Conservation (phyloP, 805 yeast genomes). For the Diddensiella santjacobensis region DNA sequence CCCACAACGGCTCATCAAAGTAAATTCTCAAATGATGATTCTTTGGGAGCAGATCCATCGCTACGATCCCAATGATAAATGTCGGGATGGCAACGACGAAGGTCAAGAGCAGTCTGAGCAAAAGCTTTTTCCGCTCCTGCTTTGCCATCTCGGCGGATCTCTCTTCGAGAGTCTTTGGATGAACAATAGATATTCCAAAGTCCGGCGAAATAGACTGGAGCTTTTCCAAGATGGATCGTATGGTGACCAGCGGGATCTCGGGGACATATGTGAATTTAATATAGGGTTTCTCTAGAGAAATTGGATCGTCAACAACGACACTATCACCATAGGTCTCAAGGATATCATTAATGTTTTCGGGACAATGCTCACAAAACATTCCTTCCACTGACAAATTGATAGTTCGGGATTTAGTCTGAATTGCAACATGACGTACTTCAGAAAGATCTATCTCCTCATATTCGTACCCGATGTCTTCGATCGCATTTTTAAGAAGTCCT, state of each 20-base stretch:
- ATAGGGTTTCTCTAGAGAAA: conserved; percentile 52
- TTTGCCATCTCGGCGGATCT: conserved; percentile 49
- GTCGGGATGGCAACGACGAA: conserved; percentile 61
- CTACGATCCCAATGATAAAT: conserved; percentile 63
- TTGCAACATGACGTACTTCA: conserved; percentile 46
- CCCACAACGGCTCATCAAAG: conserved; percentile 61
- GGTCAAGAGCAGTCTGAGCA: conserved; percentile 46
- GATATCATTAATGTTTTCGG: conserved; percentile 48
- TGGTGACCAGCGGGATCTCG: conserved; percentile 47
- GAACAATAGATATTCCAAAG: conserved; percentile 52
- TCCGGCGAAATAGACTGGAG: conserved; percentile 43
- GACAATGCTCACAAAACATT: conserved; percentile 71
- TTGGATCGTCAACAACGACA: conserved; percentile 48
- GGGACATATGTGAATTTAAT: conserved; percentile 67
- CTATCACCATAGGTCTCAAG: conserved; percentile 54
- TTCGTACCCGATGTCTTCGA: conserved; percentile 68
- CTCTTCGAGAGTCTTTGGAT: conserved; percentile 59
- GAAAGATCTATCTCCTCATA: conserved; percentile 45
- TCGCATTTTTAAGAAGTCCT: conserved; percentile 43
- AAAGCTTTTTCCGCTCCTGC: conserved; percentile 46
- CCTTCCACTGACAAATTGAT: conserved; percentile 57
- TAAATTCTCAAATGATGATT: conserved; percentile 44
- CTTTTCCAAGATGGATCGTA: conserved; percentile 52
- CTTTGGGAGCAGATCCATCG: conserved; percentile 55
- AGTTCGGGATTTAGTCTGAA: conserved; percentile 49